Evolutionary conservation across 139 green algal genomes (phyloP).

Genomic region (Zygnema circumcarinatum): DNA sequence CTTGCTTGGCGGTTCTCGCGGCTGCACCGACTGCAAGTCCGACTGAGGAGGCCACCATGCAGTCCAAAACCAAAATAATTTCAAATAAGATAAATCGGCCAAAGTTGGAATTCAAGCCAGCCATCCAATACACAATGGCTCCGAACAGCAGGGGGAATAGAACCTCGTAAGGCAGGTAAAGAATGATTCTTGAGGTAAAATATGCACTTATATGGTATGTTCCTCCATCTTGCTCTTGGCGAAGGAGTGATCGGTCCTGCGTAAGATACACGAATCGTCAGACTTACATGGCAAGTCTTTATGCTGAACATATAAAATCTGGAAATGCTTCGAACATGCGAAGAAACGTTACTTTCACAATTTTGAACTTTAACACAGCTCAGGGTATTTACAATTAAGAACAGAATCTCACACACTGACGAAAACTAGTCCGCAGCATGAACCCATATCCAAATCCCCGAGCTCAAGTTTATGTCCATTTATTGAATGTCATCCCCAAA

Average conservation of each 20-base stretch:
- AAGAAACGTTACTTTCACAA: no score
- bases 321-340: no score
- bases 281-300: no score
- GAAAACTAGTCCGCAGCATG: no score
- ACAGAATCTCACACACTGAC: no score
- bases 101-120: slow-evolving; percentile 29
- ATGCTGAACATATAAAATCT: background rate
- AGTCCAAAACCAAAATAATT: slow-evolving; percentile 18
- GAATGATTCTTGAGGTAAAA: slow-evolving; percentile 11
- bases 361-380: no score
- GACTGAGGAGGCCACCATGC: slow-evolving; percentile 38
- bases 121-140: slow-evolving; percentile 47
- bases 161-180: slow-evolving; percentile 43
- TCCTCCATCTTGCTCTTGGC: slow-evolving; percentile 38
- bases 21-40: slow-evolving; percentile 25
- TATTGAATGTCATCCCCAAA: no score
- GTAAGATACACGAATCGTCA: background rate
- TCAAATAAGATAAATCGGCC: slow-evolving; percentile 37
- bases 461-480: no score
- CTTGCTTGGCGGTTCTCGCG: background rate
- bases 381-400: no score
- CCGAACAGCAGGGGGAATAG: slow-evolving; percentile 30
- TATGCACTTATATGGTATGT: slow-evolving; percentile 47
- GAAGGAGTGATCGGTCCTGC: slow-evolving; percentile 10
- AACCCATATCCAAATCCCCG: no score